A percentile compares a stretch with the other conserved stretches of the same genome.
Conservation (phyloP, 805 yeast genomes). For the Ogataea nitratoaversa region DNA sequence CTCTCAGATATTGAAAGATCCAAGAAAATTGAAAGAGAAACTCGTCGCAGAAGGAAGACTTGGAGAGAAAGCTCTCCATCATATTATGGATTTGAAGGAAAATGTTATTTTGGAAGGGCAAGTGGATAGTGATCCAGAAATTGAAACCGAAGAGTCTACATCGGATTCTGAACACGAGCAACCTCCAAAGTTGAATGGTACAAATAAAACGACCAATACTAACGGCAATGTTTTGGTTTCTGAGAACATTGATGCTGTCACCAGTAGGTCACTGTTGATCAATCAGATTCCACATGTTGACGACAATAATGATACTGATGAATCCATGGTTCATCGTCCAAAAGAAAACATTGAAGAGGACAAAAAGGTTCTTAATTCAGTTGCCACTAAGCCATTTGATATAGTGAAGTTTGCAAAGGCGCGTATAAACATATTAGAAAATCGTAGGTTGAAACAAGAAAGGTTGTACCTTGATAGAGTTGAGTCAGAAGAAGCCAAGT, state of each 20-base stretch:
- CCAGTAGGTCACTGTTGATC: not conserved
- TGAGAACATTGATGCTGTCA: constrained; percentile 8
- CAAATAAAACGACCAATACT: not conserved
- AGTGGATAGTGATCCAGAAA: constrained; percentile 16
- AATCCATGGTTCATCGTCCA: not conserved
- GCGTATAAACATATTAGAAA: constrained; percentile 36
- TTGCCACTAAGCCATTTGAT: constrained; percentile 38
- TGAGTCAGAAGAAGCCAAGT: constrained; percentile 29
- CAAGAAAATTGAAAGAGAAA: constrained; percentile 63
- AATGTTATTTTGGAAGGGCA: constrained; percentile 9
- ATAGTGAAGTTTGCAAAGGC: constrained; percentile 53
- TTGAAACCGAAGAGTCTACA: constrained; percentile 4
- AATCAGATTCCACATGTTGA: not conserved
- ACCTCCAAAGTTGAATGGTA: constrained; percentile 1
- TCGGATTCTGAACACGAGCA: constrained; percentile 5
- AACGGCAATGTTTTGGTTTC: constrained; percentile 4
- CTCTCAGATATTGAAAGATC: constrained; percentile 59
- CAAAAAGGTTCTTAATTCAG: too few species aligned
- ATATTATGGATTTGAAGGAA: constrained; percentile 36
- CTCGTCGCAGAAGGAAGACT: constrained; percentile 76
- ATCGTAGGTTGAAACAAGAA: constrained; percentile 32
- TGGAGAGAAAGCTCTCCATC: constrained; percentile 74
- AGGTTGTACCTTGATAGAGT: constrained; percentile 29
- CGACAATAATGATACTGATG: not conserved
- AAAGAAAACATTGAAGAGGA: not conserved